Base-by-base conservation (phyloP, 139 green algal genomes). In the Ettlia oleoabundans region DNA sequence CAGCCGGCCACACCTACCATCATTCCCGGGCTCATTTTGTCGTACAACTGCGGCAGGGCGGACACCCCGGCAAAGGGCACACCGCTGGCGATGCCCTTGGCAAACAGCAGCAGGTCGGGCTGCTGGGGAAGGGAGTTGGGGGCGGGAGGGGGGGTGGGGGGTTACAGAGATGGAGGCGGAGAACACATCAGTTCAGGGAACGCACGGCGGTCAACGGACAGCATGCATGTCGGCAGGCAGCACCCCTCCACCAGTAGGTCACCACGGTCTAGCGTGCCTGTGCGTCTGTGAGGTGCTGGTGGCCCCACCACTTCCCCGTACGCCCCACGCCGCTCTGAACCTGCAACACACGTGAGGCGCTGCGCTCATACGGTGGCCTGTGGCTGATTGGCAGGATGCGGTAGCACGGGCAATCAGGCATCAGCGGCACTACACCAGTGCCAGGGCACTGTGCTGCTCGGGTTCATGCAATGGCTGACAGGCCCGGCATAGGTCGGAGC, bases 81-180 rank as follows among this genome's bases (percentile, higher is more conserved):
- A 15, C 94, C 94, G 72, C 89, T 93, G 32, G 91, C 93, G 38
- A 98, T 96, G 84, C 93, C 94, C 89, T 96, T 95, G 42, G 88
- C 94, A 80, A 96, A 95, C 2, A 95, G 67, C 64, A 98, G 74
- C 51, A 98, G 86, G 87, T 98, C 94, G 6, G 94, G 91, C 28
- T 87, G 42, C 55, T 32, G 55, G 18, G 52, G 55, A 15, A 65
- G 55, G 18, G 18, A n/a, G 5, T 15, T 65, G 55, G 55, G 55
- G 55, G 55, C 21, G 21, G 55, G 18, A 65, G 18, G 55, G 55
- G 15, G 15, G 55, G 21, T 24, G 55, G 21, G 55, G 18, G 15
- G 55, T 28, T 28, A 22, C 18, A n/a, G 18, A 32, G 18, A 9
- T n/a, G 28, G 55, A 65, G 55, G 18, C 28, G 47, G 47, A 58